phyloP scores from a whole-genome alignment of 805 yeast species.

The Kluyveromyces starmeri region DNA sequence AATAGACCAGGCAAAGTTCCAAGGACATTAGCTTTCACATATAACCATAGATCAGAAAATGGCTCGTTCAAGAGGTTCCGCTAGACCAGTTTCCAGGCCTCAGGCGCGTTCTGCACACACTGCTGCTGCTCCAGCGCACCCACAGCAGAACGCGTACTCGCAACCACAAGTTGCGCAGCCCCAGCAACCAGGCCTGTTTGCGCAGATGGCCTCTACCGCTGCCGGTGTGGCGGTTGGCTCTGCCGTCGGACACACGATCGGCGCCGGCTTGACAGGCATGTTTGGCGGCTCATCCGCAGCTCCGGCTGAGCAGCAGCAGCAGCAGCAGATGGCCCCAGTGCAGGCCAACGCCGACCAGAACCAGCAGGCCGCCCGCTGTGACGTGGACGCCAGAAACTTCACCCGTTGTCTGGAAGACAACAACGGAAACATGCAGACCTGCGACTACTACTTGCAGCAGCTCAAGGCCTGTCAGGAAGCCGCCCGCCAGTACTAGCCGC shows the following conservation, averaged over 20 bases:
- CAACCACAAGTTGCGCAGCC: conserved; percentile 45
- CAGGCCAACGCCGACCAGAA: conserved; percentile 25
- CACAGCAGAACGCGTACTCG: conserved; percentile 36
- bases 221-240: conserved; percentile 99
- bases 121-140: conserved; percentile 53
- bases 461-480: conserved; percentile 97
- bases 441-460: conserved; percentile 95
- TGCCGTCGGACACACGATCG: conserved; percentile 91
- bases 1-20: no score
- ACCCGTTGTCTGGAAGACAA: conserved; percentile 93
- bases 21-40: no score
- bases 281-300: conserved; percentile 71
- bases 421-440: conserved; percentile 91
- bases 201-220: conserved; percentile 98
- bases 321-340: conserved; percentile 29
- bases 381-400: conserved; percentile 86
- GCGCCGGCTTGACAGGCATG: conserved; percentile 86
- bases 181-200: conserved; percentile 75
- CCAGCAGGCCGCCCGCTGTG: conserved; percentile 57
- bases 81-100: conserved; percentile 37
- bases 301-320: conserved; percentile 38
- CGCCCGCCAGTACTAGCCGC: conserved; percentile 61
- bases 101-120: conserved; percentile 70
- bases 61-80: conserved; percentile 41
- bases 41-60: conserved; percentile 18